Evolutionary conservation across 2,329 filamentous ascomycete genomes (phyloP).

Genomic region (Claviceps digitariae): DNA sequence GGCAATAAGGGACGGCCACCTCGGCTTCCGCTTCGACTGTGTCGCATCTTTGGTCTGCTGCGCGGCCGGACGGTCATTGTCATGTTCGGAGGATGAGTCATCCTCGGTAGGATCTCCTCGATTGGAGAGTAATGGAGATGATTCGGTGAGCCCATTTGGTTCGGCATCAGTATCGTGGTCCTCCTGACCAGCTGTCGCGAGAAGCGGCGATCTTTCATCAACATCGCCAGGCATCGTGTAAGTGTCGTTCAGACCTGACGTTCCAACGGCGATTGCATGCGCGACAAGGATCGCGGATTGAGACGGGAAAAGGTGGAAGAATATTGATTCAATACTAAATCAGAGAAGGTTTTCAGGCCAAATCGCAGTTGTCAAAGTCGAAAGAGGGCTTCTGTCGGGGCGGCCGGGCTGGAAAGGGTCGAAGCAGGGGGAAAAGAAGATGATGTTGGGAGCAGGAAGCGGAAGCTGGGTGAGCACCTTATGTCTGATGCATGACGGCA

Average conservation of each 20-base stretch:
- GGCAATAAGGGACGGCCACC: constrained; percentile 71
- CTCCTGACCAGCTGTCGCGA: constrained; percentile 20
- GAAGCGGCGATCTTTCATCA: constrained; percentile 30
- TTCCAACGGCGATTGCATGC: background rate
- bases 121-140: constrained; percentile 37
- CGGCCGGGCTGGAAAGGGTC: background rate
- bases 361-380: background rate
- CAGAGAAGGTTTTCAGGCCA: background rate
- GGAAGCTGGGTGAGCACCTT: background rate
- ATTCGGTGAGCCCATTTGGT: constrained; percentile 21
- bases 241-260: constrained; percentile 1
- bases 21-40: constrained; percentile 10
- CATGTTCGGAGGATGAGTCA: constrained; percentile 15
- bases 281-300: background rate
- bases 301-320: background rate
- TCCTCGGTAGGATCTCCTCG: constrained; percentile 11
- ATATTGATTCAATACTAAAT: background rate
- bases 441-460: background rate
- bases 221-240: constrained; percentile 26
- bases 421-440: background rate
- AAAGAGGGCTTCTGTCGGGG: background rate
- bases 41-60: constrained; percentile 13
- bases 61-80: constrained; percentile 9
- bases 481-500: background rate
- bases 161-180: constrained; percentile 11